A percentile compares a stretch with the other conserved stretches of the same genome.
Conservation (phyloP, 257 asterid genomes). For the Penstemon newberryi region DNA sequence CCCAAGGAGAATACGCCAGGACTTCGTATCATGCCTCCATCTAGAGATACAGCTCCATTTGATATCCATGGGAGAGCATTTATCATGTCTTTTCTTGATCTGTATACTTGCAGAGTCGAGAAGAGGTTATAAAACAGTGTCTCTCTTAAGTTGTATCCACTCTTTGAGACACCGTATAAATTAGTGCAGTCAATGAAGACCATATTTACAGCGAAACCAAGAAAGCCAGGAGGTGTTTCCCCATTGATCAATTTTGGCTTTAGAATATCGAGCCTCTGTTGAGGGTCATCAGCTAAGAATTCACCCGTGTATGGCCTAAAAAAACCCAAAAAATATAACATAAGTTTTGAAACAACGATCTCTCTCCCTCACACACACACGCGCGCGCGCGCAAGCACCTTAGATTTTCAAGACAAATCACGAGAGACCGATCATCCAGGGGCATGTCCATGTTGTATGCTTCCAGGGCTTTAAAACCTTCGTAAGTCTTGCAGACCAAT, state of each 20-base stretch:
- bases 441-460: slow-evolving; percentile 53
- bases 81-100: slow-evolving; percentile 73
- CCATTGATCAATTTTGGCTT: slow-evolving; percentile 67
- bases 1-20: slow-evolving; percentile 52
- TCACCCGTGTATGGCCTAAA: slow-evolving; percentile 69
- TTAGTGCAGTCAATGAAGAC: slow-evolving; percentile 49
- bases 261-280: slow-evolving; percentile 63
- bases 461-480: slow-evolving; percentile 67
- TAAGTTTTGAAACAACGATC: not conserved
- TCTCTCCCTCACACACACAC: no score
- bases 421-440: slow-evolving; percentile 51
- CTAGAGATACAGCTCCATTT: slow-evolving; percentile 82
- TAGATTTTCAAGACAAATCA: slow-evolving; percentile 66
- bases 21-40: slow-evolving; percentile 74
- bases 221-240: slow-evolving; percentile 72
- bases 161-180: slow-evolving; percentile 39
- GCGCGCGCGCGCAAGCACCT: slow-evolving; percentile 37
- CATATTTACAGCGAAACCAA: slow-evolving; percentile 96
- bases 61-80: slow-evolving; percentile 50
- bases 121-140: slow-evolving; percentile 82
- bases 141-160: slow-evolving; percentile 71
- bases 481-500: slow-evolving; percentile 70
- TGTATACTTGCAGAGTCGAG: slow-evolving; percentile 74
- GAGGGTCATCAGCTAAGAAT: slow-evolving; percentile 71
- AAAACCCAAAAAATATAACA: slow-evolving; percentile 22